Base-by-base conservation (phyloP, 345 rosid genomes). In the Hibiscus tridactylites region DNA sequence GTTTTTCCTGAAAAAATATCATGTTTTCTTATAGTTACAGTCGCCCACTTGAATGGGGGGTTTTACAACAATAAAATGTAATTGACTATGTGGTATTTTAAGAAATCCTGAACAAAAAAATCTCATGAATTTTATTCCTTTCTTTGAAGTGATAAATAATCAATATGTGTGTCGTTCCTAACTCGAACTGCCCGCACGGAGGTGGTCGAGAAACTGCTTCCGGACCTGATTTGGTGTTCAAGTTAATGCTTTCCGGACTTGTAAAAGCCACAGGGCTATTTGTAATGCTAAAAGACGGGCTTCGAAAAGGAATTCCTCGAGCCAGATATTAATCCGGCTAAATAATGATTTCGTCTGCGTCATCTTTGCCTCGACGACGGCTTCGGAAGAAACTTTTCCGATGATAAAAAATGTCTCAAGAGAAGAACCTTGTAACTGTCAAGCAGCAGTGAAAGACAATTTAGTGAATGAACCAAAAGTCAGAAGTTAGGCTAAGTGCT, bases 351-450 rank as follows among this genome's bases (percentile, higher is more conserved):
- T 89, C 53, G 77, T 82, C 31, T 86, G 83, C 39, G 74, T 73
- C 84, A 78, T 73, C 81, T 88, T 91, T 68, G 93, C 97, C 77
- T 95, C 56, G 56, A 50, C 17, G 0, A 50, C 54, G 6, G 54
- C 54, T 50, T 50, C 54, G 17, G 54, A 50, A 50, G 54, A 50
- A 50, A 50, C 54, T 50, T 50, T 50, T 50, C 54, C 54, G 17
- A 50, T 78, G 81, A 94, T 86, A 75, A 88, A 74, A 78, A 87
- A 94, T 47, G 90, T 84, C 72, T 94, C 96, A 0, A 84, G 84
- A 6, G 97, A 91, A 73, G 96, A 87, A 65, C 92, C 92, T 72
- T 85, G 91, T 85, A 90, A 62, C 96, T 85, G 86, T 64, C 9
- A n/a, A 50, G 44, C 58, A 28, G 59, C 60, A 50, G 39, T 50